Base-by-base conservation (phyloP, 2,329 filamentous ascomycete genomes). In the Nannizziopsis arthrosporioides region DNA sequence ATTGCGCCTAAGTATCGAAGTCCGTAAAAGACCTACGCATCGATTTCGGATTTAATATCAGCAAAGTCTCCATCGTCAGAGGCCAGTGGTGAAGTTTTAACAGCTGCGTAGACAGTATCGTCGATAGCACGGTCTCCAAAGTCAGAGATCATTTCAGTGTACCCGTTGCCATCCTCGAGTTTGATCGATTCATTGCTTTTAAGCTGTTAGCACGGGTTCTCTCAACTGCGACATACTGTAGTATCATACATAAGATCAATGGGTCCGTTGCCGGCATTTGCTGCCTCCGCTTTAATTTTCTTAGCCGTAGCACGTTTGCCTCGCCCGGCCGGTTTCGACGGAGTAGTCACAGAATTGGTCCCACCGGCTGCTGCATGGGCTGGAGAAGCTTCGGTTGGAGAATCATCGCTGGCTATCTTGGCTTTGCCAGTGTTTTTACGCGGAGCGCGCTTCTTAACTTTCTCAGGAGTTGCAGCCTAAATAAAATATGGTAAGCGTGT, bases 81-180 rank as follows among this genome's bases (percentile, higher is more conserved):
- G 8, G 15, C 27, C 8, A 32, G 14, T 14, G 44, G 17, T 19
- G 37, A 37, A n/a, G 22, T 22, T 10, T 35, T 30, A 34, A 30
- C 45, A 15, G 38, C 38, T 31, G 42, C 39, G 42, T 54, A 55
- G 3, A 39, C 42, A 31, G 53, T 54, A 31, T 42, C 42, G 30
- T 54, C 45, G 44, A 54, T 50, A 27, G 52, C 52, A 22, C 49
- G 47, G 22, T 44, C 22, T 8, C 44, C 49, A 37, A 55, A 51
- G 15, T 45, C 43, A 9, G 49, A 42, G 30, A 47, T 22, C 37
- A 39, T 47, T 7, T 34, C 19, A 5, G 37, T 18, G 12, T 43
- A 45, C 1, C 42, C 47, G 5, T 17, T 36, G 34, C 41, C 47
- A 40, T 36, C 47, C 27, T 49, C 47, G 11, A 49, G 27, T 14